phyloP scores from a whole-genome alignment of 768 basidiomycete species.

The Rhizopogon salebrosus region DNA sequence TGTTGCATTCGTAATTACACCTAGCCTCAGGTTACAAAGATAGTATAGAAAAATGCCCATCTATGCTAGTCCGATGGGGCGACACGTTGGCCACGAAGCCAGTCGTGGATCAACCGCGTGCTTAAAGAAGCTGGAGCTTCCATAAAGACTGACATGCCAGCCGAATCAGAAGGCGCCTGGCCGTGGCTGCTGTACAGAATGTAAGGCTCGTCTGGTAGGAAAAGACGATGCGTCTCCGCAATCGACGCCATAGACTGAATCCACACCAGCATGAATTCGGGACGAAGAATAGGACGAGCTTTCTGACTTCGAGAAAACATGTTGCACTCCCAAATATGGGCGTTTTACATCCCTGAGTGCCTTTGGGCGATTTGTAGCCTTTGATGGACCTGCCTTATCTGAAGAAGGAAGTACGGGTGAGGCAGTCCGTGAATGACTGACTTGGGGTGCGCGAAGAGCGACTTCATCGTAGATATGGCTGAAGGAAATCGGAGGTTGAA shows the following conservation, averaged over 20 bases:
- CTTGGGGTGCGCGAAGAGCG: conserved; percentile 5
- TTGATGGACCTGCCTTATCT: conserved; percentile 23
- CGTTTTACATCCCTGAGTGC: conserved; percentile 48
- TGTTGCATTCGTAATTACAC: too few relatives aligned
- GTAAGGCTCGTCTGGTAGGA: neutral
- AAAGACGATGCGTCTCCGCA: neutral
- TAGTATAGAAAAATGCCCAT: neutral
- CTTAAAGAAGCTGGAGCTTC: neutral
- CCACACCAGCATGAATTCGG: neutral
- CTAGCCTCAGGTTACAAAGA: too few relatives aligned
- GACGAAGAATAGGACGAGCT: neutral
- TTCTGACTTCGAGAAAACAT: neutral
- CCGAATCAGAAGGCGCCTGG: conserved; percentile 5
- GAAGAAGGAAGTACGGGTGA: conserved; percentile 10
- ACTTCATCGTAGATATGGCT: conserved; percentile 36
- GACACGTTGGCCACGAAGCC: too few relatives aligned
- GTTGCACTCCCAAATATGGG: conserved; percentile 13
- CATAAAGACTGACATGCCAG: neutral
- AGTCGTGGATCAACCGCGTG: neutral
- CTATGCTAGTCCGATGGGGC: neutral
- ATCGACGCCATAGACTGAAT: neutral
- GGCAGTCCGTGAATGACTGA: neutral
- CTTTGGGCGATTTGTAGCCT: conserved; percentile 42
- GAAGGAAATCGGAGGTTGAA: conserved; percentile 20
- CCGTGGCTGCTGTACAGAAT: neutral